A percentile compares a stretch with the other conserved stretches of the same genome.
phyloP scores from a whole-genome alignment of 345 rosid species.

The Eucalyptus lansdowneana region DNA sequence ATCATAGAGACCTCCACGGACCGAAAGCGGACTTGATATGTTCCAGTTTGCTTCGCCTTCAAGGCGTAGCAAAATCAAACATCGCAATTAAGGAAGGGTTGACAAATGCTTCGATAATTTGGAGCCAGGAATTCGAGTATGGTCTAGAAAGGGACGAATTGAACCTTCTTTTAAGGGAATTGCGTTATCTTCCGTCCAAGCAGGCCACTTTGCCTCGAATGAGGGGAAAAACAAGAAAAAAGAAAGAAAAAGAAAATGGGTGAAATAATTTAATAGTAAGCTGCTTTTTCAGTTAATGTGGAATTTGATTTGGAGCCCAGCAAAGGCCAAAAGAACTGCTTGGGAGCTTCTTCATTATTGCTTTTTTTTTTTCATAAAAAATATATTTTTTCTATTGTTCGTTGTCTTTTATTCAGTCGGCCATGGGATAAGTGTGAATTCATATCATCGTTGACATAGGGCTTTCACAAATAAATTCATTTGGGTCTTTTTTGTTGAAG shows the following conservation, averaged over 20 bases:
- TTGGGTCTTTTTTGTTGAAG: not conserved
- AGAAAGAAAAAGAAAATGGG: not conserved
- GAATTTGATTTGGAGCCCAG: constrained; percentile 8
- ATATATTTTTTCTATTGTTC: not conserved
- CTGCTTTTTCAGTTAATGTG: constrained; percentile 6
- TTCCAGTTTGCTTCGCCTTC: not conserved
- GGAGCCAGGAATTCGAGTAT: not conserved
- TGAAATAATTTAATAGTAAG: constrained; percentile 3
- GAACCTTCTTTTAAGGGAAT: not conserved
- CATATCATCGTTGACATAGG: not conserved
- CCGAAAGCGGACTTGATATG: not conserved
- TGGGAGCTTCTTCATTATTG: not conserved
- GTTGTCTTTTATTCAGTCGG: not conserved
- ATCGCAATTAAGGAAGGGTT: not conserved
- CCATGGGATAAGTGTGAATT: not conserved
- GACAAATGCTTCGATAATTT: not conserved
- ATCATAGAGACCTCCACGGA: not conserved
- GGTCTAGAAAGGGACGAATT: not conserved
- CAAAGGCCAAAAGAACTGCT: not conserved
- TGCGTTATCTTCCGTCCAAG: not conserved
- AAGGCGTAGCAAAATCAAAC: not conserved
- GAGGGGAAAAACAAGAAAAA: not conserved
- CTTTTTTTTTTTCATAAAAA: not conserved
- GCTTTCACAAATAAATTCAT: not conserved
- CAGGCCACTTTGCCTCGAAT: not conserved